phyloP scores from a whole-genome alignment of 2,329 filamentous ascomycete species.

The Penicillium sp. region DNA sequence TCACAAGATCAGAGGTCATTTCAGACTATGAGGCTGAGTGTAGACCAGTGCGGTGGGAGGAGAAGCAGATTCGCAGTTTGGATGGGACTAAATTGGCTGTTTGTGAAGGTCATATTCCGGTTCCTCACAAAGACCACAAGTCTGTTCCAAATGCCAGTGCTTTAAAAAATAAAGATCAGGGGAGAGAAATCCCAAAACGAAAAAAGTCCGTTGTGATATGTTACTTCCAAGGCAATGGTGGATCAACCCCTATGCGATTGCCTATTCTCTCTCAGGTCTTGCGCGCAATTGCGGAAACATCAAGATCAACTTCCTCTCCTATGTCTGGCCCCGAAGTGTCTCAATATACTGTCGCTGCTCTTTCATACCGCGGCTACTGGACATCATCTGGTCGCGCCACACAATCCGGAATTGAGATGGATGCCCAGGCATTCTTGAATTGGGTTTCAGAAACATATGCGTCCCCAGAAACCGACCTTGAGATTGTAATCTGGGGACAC shows the following conservation, averaged over 20 bases:
- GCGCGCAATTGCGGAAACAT: slow-evolving; percentile 22
- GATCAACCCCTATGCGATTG: slow-evolving; percentile 33
- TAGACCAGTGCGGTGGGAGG: slow-evolving; percentile 64
- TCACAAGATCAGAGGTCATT: slow-evolving; percentile 66
- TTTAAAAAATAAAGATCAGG: background rate
- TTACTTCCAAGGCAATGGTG: slow-evolving; percentile 38
- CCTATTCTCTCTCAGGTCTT: slow-evolving; percentile 51
- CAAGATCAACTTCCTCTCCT: background rate
- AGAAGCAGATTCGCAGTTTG: slow-evolving; percentile 47
- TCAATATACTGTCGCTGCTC: slow-evolving; percentile 46
- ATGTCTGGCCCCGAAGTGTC: background rate
- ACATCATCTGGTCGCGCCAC: slow-evolving; percentile 70
- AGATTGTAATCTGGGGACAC: slow-evolving; percentile 71
- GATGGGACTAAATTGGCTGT: slow-evolving; percentile 52
- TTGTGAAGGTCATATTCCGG: slow-evolving; percentile 65
- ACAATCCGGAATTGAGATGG: slow-evolving; percentile 67
- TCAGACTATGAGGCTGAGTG: slow-evolving; percentile 62
- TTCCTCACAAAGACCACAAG: slow-evolving; percentile 16
- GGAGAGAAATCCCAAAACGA: background rate
- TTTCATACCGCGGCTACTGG: slow-evolving; percentile 73
- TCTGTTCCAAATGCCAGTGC: slow-evolving; percentile 32
- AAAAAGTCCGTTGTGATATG: slow-evolving; percentile 29
- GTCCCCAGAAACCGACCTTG: slow-evolving; percentile 19
- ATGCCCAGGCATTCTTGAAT: slow-evolving; percentile 63
- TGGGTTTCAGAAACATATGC: slow-evolving; percentile 57